phyloP scores from a whole-genome alignment of 306 rosid genomes.

The Trichosanthes truncata region DNA sequence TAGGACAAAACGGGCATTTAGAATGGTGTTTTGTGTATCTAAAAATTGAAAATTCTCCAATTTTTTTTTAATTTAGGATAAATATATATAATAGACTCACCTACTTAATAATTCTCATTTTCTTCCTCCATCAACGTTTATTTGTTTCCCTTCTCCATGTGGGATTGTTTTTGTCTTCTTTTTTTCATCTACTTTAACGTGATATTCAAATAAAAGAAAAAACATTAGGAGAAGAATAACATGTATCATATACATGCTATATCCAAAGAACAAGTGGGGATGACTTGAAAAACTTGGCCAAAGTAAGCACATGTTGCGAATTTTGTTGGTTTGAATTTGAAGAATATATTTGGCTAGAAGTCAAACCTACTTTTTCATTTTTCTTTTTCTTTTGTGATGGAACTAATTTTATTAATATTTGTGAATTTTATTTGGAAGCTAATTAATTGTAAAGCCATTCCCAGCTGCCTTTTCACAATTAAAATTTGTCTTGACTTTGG shows the following conservation, averaged over 20 bases:
- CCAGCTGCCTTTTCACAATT: neutral
- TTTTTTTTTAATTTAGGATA: too few relatives aligned
- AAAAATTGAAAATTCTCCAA: too few relatives aligned
- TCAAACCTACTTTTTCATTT: neutral
- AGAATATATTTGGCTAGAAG: neutral
- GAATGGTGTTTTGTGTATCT: too few relatives aligned
- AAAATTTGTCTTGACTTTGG: neutral
- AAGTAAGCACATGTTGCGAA: neutral
- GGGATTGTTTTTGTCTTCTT: neutral
- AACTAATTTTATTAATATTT: neutral
- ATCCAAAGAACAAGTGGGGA: neutral
- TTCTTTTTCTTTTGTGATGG: neutral
- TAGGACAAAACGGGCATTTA: too few relatives aligned
- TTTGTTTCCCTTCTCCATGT: neutral
- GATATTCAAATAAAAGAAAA: neutral
- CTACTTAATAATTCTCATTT: too few relatives aligned
- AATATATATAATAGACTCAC: too few relatives aligned
- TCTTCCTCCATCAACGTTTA: too few relatives aligned
- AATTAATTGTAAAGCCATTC: neutral
- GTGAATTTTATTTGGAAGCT: neutral
- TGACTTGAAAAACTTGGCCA: neutral
- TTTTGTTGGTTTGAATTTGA: neutral
- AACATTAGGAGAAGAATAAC: neutral
- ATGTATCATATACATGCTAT: neutral
- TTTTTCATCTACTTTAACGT: neutral